Evolutionary conservation across 306 rosid genomes (phyloP), one percentile per base, ranked within the genome.

Genomic region (Fagus sylvatica): DNA sequence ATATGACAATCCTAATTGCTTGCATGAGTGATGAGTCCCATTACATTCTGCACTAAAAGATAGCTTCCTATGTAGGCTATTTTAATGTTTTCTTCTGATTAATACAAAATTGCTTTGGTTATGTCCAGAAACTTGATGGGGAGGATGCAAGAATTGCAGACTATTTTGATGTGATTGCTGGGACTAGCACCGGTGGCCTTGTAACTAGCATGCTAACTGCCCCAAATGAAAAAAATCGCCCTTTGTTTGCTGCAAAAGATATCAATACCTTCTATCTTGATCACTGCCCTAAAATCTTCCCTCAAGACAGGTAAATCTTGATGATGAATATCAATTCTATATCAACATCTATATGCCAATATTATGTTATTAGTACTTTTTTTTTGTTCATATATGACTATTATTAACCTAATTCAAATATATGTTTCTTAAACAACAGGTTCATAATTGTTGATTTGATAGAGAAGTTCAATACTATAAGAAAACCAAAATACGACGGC

Each of bases 121-220:
- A 46, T 46, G 13, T 43, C 17, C 77, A 83, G 83, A 78, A 78
- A 36, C 39, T 83, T 66, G 83, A 83, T 13, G 84, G 80, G 54
- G n/a, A 56, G 7, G 61, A 40, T 36, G 73, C 78, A 57, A 75
- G 84, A 69, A 39, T 83, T 7, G 87, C 81, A 2, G 87, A 83
- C 54, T 83, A 83, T 37, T 83, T 83, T 57, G 84, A 79, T 36
- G 75, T 83, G 7, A 79, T 83, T 36, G 79, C 87, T 0, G 84
- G 87, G 40, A 84, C 87, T 4, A 84, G 84, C 87, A 84, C 87
- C 5, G 84, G 84, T 5, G 87, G 87, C 4, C 87, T 84, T 46
- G 74, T 84, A 19, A 80, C 84, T 0, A 76, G 82, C 48, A 80
- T 84, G 87, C 79, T 84, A 39, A 37, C 87, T 1, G 78, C 87